Percentiles rank a stretch among this genome's conserved stretches.
These are phyloP conservation scores for Ilyonectria mors-panacis DNA, from an alignment of 2,329 filamentous ascomycete genomes.

Conservation along the genomic window DNA sequence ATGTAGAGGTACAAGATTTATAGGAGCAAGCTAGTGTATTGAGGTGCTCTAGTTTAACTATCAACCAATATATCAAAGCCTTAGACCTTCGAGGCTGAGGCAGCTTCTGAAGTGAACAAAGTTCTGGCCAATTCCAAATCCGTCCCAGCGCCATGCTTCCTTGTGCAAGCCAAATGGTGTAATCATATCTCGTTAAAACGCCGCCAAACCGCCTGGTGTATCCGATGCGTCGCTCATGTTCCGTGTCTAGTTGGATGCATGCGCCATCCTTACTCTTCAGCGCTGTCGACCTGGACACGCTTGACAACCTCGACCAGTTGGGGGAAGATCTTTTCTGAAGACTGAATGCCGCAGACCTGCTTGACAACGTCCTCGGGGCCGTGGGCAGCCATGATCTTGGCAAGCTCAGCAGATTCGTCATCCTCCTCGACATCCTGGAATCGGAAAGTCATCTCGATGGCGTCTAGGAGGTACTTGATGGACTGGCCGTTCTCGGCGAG, in stretches of 20 bases:
- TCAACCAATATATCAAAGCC: slow-evolving; percentile 16
- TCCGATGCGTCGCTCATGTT: slow-evolving; percentile 29
- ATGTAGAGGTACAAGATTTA: too few species aligned
- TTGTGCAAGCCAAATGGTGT: slow-evolving; percentile 30
- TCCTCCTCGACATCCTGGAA: slow-evolving; percentile 97
- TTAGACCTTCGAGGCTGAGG: slow-evolving; percentile 3
- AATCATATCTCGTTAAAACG: slow-evolving; percentile 46
- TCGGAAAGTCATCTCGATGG: slow-evolving; percentile 91
- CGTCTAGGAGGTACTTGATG: slow-evolving; percentile 81
- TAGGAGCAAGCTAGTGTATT: slow-evolving; percentile 20
- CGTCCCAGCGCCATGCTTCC: slow-evolving; percentile 47
- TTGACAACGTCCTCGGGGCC: slow-evolving; percentile 81
- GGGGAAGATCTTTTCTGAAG: slow-evolving; percentile 82
- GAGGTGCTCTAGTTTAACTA: slow-evolving; percentile 21
- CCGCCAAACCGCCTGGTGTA: slow-evolving; percentile 35
- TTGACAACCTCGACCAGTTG: slow-evolving; percentile 84
- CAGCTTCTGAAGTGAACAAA: slow-evolving; percentile 22
- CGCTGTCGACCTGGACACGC: slow-evolving; percentile 81
- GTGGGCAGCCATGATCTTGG: slow-evolving; percentile 85
- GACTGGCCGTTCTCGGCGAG: slow-evolving; percentile 85
- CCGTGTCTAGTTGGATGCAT: slow-evolving; percentile 24
- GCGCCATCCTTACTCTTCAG: slow-evolving; percentile 57
- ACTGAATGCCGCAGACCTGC: slow-evolving; percentile 86
- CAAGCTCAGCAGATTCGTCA: slow-evolving; percentile 88
- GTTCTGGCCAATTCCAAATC: slow-evolving; percentile 33